These are phyloP conservation scores for Torrubiellomyces zombiae DNA, from an alignment of 2,329 filamentous ascomycete genomes.

Conservation along the genomic window DNA sequence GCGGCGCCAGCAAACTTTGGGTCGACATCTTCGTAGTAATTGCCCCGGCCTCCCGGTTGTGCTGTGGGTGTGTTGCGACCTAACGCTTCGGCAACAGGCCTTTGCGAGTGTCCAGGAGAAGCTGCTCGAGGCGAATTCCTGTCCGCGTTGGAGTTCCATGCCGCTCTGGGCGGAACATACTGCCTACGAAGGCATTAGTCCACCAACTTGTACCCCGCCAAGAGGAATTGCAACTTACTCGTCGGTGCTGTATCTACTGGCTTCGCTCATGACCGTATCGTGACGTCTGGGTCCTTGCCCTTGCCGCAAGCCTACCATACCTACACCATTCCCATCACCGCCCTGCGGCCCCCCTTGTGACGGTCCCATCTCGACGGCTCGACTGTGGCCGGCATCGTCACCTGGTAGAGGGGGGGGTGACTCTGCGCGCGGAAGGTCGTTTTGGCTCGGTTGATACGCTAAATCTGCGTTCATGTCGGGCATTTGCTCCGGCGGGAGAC, in stretches of 20 bases:
- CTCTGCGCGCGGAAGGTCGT: slow-evolving; percentile 39
- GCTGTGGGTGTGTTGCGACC: slow-evolving; percentile 18
- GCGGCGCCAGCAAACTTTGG: slow-evolving; percentile 53
- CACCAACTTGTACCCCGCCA: no score
- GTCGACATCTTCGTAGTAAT: slow-evolving; percentile 89
- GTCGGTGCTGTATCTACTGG: slow-evolving; percentile 55
- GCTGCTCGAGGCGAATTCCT: slow-evolving; percentile 27
- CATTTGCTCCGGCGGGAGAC: no score
- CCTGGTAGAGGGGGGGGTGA: slow-evolving; percentile 45
- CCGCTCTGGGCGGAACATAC: slow-evolving; percentile 38
- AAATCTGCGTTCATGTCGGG: no score
- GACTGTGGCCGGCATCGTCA: slow-evolving; percentile 31
- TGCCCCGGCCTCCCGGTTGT: slow-evolving; percentile 15
- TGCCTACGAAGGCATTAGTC: slow-evolving; percentile 16
- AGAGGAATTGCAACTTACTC: slow-evolving; percentile 32
- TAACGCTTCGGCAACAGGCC: slow-evolving; percentile 18
- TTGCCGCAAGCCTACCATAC: slow-evolving; percentile 58
- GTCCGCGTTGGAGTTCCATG: slow-evolving; percentile 32
- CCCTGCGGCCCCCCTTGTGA: slow-evolving; percentile 26
- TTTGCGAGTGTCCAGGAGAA: slow-evolving; percentile 25
- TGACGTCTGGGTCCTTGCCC: slow-evolving; percentile 22
- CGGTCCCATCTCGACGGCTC: slow-evolving; percentile 69
- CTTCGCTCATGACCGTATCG: slow-evolving; percentile 43
- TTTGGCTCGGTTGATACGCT: no score
- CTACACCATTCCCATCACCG: slow-evolving; percentile 52